Evolutionary conservation across 495 filamentous ascomycete genomes (phyloP), one percentile per base, ranked within the genome.

Genomic region (Neurospora sp.): DNA sequence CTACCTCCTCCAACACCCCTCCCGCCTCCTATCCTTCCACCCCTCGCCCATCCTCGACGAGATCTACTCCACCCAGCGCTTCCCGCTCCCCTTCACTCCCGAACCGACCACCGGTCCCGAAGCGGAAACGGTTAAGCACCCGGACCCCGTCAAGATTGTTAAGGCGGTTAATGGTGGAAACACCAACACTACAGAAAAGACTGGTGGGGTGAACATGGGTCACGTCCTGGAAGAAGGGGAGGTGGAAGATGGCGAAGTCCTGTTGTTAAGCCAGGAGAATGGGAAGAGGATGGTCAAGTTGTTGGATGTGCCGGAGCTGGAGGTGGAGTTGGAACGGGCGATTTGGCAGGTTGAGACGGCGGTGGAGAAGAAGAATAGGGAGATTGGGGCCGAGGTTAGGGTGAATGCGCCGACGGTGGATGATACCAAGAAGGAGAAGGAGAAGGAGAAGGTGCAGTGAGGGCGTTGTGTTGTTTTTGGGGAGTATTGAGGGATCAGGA

Each of bases 321-420:
- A 91, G 70, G 82, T 92, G n/a, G 96, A 98, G 82, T 90, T 97
- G 2, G 94, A 98, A 77, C 86, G 95, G 38, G 95, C 95, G 4
- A 91, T 96, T 44, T 89, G 91, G 84, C 95, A 98, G 84, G 92
- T 98, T 2, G 88, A 94, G 78, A 88, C 86, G 73, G 86, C 88
- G 44, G 82, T 95, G 72, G 78, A 86, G 72, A 85, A 89, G 46
- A 82, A 89, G 72, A 85, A 85, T 60, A 79, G 82, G 27, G 77
- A 81, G 60, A 76, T 76, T 14, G 72, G 77, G 6, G 74, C 77
- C 5, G 76, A 41, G n/a, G 46, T 37, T 0, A 10, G 39, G 2
- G 72, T 49, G 31, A 70, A 73, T 62, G 31, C 7, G 39, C 72
- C 72, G 39, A 76, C 69, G 49, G 73, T 71, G 4, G 73, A 74